phyloP scores from a whole-genome alignment of 345 rosid species.

The Kernera saxatilis region DNA sequence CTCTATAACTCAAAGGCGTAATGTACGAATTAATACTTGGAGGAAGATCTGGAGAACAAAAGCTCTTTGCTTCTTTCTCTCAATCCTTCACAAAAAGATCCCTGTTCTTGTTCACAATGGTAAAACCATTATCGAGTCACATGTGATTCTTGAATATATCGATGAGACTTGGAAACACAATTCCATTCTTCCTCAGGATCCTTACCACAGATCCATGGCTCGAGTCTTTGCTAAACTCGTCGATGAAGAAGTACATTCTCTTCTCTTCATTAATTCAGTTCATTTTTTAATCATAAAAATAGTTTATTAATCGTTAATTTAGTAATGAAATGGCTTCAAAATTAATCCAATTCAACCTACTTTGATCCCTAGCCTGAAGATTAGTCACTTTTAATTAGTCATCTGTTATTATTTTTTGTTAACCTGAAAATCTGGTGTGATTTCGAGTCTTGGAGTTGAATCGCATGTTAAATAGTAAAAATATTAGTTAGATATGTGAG shows the following conservation, averaged over 20 bases:
- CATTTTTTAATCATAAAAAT: too few species aligned
- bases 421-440: too few species aligned
- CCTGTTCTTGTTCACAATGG: constrained; percentile 50
- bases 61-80: constrained; percentile 35
- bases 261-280: too few species aligned
- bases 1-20: constrained; percentile 40
- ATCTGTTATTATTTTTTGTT: too few species aligned
- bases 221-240: constrained; percentile 36
- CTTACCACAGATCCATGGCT: constrained; percentile 36
- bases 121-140: constrained; percentile 36
- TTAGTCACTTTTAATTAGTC: too few species aligned
- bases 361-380: too few species aligned
- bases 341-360: too few species aligned
- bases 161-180: constrained; percentile 40
- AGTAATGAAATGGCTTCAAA: too few species aligned
- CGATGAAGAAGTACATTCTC: too few species aligned
- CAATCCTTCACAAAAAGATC: constrained; percentile 43
- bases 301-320: too few species aligned
- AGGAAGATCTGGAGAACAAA: constrained; percentile 32
- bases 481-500: too few species aligned
- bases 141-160: constrained; percentile 41
- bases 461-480: neutral
- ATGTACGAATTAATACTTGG: constrained; percentile 37
- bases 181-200: constrained; percentile 42
- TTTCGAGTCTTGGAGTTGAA: too few species aligned